A percentile compares a stretch with the other conserved stretches of the same genome.
phyloP scores from a whole-genome alignment of 805 yeast species.

The Peterozyma xylosa region DNA sequence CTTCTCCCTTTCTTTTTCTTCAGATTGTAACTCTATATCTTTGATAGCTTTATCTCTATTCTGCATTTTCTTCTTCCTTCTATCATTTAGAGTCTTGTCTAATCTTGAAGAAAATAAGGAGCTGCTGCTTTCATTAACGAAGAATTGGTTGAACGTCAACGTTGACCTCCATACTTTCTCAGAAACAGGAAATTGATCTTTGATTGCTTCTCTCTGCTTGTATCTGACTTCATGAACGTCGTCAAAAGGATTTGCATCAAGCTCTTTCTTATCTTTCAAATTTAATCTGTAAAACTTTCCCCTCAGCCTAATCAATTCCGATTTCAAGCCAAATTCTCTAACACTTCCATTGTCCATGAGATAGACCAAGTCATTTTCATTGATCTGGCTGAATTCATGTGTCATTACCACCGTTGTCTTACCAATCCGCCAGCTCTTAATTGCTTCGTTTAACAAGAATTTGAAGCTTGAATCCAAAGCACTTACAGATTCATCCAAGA shows the following conservation, averaged over 20 bases:
- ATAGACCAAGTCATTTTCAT: slow-evolving; percentile 47
- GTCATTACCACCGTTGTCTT: slow-evolving; percentile 78
- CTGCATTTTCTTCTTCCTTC: not conserved
- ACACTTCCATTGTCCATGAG: slow-evolving; percentile 55
- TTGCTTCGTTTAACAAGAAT: slow-evolving; percentile 34
- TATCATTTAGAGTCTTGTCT: not conserved
- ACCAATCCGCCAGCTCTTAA: slow-evolving; percentile 54
- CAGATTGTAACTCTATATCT: not conserved
- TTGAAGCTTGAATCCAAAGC: slow-evolving; percentile 62
- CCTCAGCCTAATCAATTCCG: slow-evolving; percentile 17
- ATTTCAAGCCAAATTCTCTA: slow-evolving; percentile 33
- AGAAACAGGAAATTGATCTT: not conserved
- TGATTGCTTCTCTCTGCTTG: not conserved
- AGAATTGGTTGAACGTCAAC: no score
- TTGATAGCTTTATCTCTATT: not conserved
- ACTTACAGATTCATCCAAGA: slow-evolving; percentile 81
- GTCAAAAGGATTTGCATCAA: not conserved
- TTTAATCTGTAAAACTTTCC: slow-evolving; percentile 6
- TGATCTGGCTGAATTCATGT: slow-evolving; percentile 62
- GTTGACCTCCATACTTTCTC: not conserved
- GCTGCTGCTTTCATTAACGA: no score
- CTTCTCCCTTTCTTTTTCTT: no score
- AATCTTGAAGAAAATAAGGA: not conserved
- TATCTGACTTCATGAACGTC: not conserved
- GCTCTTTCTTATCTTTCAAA: slow-evolving; percentile 1